Base-by-base conservation (phyloP, 345 rosid genomes). In the Eucalyptus globulus region DNA sequence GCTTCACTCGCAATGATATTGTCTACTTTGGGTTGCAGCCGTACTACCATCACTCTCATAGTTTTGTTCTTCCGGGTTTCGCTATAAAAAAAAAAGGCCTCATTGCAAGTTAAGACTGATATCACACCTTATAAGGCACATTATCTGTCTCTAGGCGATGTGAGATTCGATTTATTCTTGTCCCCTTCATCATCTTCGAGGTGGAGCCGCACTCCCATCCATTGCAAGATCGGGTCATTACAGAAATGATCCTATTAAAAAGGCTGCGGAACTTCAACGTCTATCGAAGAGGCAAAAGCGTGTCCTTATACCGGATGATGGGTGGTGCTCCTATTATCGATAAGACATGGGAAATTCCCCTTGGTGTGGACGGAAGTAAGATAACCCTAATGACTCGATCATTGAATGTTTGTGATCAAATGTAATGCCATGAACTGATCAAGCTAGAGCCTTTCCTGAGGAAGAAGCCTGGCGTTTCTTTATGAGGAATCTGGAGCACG, bases 261-360 rank as follows among this genome's bases (percentile, higher is more conserved):
- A 89, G 34, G 88, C 92, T 9, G 90, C 29, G 15, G 21, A 14
- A 47, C 53, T 88, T 51, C 65, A 5, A 11, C 12, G 34, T 14
- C 9, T 47, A 16, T n/a, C 43, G 37, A 56, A n/a, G 53, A 60
- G 72, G 31, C 27, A 27, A 31, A 87, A 44, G 11, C 86, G 1
- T 80, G 86, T 89, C 5, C 13, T 92, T 12, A 86, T 90, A 81
- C 45, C 91, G 13, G 92, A 92, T 43, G 91, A 92, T 21, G 34
- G 91, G 43, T 86, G 86, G 93, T 9, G 87, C 4, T 5, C 2
- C 2, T 40, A 86, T 37, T 16, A 53, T 4, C 88, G 4, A 9
- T 67, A 90, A 9, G 85, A 43, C 3, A 43, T 91, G 5, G 93
- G 87, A 47, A 31, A 14, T n/a, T n/a, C 62, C 62, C 37, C 56